These are phyloP conservation scores for Apocynum venetum DNA, from an alignment of 257 asterid genomes.

Conservation along the genomic window DNA sequence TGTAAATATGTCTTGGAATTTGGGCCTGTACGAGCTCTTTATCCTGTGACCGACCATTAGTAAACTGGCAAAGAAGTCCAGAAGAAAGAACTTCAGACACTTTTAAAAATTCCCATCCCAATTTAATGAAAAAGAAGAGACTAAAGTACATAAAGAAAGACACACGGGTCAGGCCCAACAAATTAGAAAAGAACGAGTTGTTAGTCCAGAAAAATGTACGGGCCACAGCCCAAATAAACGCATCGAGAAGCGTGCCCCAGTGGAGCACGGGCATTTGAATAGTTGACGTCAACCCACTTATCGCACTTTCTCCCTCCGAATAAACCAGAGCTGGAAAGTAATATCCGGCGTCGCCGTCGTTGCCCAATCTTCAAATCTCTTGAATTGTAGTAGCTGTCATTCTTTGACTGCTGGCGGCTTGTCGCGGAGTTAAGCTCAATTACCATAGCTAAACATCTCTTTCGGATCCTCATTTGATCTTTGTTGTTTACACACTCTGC, in stretches of 20 bases:
- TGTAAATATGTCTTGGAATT: neutral
- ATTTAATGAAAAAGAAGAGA: neutral
- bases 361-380: neutral
- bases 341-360: conserved; percentile 1
- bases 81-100: neutral
- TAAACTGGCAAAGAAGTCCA: neutral
- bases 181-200: neutral
- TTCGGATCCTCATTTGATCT: neutral
- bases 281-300: neutral
- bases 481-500: neutral
- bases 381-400: neutral
- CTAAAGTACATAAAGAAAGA: neutral
- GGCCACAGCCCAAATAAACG: neutral
- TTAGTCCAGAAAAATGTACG: neutral
- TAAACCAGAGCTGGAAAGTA: neutral
- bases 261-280: neutral
- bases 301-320: neutral
- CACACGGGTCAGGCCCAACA: neutral
- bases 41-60: neutral
- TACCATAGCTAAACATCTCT: neutral
- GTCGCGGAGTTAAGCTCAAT: neutral
- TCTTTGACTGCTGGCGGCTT: neutral
- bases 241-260: neutral
- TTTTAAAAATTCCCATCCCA: neutral
- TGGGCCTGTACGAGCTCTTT: neutral